These are phyloP conservation scores for Leucogyrophana mollusca DNA, from an alignment of 768 basidiomycete species.

Conservation along the genomic window DNA sequence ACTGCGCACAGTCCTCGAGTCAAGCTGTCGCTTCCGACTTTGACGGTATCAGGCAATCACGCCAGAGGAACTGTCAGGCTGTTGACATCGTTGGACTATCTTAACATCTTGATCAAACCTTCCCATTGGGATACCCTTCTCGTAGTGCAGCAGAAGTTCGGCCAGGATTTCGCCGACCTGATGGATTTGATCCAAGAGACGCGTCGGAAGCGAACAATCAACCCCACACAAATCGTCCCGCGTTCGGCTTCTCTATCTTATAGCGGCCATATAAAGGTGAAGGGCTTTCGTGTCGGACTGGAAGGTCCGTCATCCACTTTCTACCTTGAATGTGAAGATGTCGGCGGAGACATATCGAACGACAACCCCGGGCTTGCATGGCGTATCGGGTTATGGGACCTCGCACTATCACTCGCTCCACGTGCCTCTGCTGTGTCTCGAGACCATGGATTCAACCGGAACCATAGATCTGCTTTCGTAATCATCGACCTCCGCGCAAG, in stretches of 20 bases:
- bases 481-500: constrained; percentile 67
- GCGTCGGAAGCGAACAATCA: constrained; percentile 31
- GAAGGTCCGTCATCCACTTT: constrained; percentile 72
- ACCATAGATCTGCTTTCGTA: constrained; percentile 79
- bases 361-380: constrained; percentile 46
- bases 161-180: constrained; percentile 84
- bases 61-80: constrained; percentile 44
- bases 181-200: constrained; percentile 65
- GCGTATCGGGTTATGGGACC: constrained; percentile 69
- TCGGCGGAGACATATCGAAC: constrained; percentile 60
- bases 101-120: constrained; percentile 75
- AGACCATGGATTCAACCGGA: constrained; percentile 49
- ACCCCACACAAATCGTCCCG: constrained; percentile 7
- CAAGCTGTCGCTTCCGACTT: constrained; percentile 63
- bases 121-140: constrained; percentile 83
- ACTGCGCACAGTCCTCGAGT: constrained; percentile 46
- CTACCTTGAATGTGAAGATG: constrained; percentile 72
- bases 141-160: constrained; percentile 85
- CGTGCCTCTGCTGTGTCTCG: constrained; percentile 35
- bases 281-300: constrained; percentile 78
- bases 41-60: constrained; percentile 64
- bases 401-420: constrained; percentile 84
- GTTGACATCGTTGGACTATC: constrained; percentile 61
- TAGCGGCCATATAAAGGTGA: constrained; percentile 60
- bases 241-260: constrained; percentile 32